These are phyloP conservation scores for Tripterygium wilfordii DNA, from an alignment of 177 flowering plant genomes.

Conservation along the genomic window DNA sequence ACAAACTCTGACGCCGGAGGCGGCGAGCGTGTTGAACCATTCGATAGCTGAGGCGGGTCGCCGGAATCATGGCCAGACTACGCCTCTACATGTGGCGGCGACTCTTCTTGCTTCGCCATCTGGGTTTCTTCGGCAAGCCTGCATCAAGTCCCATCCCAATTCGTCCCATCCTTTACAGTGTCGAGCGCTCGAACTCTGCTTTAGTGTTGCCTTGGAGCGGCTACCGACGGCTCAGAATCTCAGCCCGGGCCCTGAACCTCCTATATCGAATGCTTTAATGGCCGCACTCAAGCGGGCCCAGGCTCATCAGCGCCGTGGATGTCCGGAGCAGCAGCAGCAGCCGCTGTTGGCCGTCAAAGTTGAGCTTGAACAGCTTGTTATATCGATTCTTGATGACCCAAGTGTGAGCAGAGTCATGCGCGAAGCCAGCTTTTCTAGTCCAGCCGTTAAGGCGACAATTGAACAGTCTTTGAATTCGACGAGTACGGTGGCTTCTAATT, in stretches of 20 bases:
- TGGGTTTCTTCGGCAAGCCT: constrained; percentile 83
- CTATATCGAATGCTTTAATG: constrained; percentile 89
- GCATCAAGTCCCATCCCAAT: constrained; percentile 93
- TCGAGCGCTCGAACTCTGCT: constrained; percentile 95
- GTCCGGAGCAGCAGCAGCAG: constrained; percentile 96
- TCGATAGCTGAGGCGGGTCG: constrained; percentile 82
- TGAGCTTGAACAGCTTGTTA: constrained; percentile 89
- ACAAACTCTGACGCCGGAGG: constrained; percentile 92
- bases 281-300: constrained; percentile 99
- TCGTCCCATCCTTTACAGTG: constrained; percentile 96
- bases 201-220: constrained; percentile 92
- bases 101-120: constrained; percentile 75
- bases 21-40: constrained; percentile 75
- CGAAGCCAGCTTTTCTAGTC: constrained; percentile 94
- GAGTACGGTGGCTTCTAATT: constrained; percentile 13
- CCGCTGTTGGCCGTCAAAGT: constrained; percentile 93
- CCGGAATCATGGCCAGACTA: constrained; percentile 87
- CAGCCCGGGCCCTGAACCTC: constrained; percentile 56
- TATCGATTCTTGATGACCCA: constrained; percentile 94
- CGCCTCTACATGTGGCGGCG: constrained; percentile 98
- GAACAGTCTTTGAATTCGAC: constrained; percentile 61
- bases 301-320: constrained; percentile 96
- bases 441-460: constrained; percentile 88
- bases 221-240: constrained; percentile 67
- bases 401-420: constrained; percentile 96